Conservation (phyloP, 1,284 basidiomycete species). For the Trichosporon sp. region DNA sequence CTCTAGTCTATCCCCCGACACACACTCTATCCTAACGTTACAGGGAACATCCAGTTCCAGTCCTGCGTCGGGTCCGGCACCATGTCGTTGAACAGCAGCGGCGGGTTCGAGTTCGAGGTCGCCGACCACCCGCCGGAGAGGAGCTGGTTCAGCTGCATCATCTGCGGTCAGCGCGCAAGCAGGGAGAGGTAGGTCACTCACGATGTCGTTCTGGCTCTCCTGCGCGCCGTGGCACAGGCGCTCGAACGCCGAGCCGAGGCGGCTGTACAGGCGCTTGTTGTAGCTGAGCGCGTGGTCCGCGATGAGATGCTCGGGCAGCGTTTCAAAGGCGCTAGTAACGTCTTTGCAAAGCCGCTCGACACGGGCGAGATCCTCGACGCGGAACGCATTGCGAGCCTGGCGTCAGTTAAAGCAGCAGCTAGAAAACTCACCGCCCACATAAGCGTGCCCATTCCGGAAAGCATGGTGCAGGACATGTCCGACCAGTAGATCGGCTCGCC, state of each 20-base stretch:
- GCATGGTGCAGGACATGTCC: slow-evolving; percentile 5
- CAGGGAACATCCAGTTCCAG: slow-evolving; percentile 5
- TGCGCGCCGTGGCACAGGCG: neutral
- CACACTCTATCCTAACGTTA: neutral
- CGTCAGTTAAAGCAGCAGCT: neutral
- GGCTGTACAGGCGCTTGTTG: slow-evolving; percentile 3
- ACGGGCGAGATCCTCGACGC: neutral
- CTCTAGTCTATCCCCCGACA: neutral
- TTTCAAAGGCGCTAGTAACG: neutral
- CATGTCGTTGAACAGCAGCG: slow-evolving; percentile 2
- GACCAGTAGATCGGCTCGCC: neutral
- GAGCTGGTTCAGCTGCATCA: neutral
- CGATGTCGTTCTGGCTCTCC: neutral
- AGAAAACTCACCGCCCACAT: neutral
- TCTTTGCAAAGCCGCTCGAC: slow-evolving; percentile 2
- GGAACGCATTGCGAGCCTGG: neutral
- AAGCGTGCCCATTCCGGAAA: neutral
- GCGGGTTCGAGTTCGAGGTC: neutral
- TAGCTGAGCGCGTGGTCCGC: neutral
- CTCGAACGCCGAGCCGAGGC: neutral
- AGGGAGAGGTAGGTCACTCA: neutral
- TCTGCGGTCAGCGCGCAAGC: slow-evolving; percentile 8
- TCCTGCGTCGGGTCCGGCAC: neutral
- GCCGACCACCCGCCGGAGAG: neutral
- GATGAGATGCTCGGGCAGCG: neutral